Base-by-base conservation (phyloP, 768 basidiomycete genomes). In the Nidularia sp. region DNA sequence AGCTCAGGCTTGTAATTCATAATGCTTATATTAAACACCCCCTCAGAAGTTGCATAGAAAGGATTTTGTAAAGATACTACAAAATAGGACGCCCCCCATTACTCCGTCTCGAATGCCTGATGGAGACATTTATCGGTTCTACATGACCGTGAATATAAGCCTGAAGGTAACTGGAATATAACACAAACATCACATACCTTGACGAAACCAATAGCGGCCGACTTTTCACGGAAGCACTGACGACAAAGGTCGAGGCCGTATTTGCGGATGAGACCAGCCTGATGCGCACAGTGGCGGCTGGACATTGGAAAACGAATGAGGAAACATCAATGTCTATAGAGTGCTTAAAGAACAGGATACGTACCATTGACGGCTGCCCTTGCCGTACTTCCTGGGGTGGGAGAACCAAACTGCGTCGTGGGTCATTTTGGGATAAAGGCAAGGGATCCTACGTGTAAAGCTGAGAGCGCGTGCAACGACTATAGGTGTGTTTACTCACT, bases 391-490 rank as follows among this genome's bases (percentile, higher is more conserved):
- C 72, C 93, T 84, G 56, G 94, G 94, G 66, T 90, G 90, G 72
- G 91, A 93, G 76, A 93, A 94, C 93, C 94, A 97, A 76, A 97
- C 86, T 64, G 93, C 88, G 81, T 95, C 91, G 91, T 96, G 94
- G 66, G 94, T 94, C 94, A 96, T 93, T 76, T 81, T 86, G 53
- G n/a, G n/a, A 39, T 39, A 39, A 7, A n/a, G 8, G 36, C 7
- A 39, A n/a, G 36, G n/a, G 7, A 39, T 39, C 8, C 36, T 39
- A n/a, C 8, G n/a, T 7, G 36, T 7, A 39, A 39, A n/a, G 36
- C 7, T 39, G 36, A 39, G 36, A 7, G n/a, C 8, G n/a, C 7
- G 36, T n/a, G n/a, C 36, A 39, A n/a, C 7, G 36, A 39, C 36
- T 7, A 39, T n/a, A n/a, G n/a, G n/a, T n/a, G n/a, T n/a, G n/a